Conservation (phyloP, 2,329 filamentous ascomycete species). For the Zelopaecilomyces penicillatus region DNA sequence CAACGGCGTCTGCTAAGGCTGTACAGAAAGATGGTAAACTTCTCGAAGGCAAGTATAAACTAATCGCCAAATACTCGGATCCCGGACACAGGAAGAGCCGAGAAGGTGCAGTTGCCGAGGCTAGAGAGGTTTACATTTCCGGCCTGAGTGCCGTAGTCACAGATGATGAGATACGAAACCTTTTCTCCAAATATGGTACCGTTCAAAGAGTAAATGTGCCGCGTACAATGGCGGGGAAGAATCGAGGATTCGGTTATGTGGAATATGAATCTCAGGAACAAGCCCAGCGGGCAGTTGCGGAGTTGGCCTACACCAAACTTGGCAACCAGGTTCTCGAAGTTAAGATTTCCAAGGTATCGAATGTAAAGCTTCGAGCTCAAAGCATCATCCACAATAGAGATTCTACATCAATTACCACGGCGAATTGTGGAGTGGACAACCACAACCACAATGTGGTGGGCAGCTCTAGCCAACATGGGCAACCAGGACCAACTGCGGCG, state of each 20-base stretch:
- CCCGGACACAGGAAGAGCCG: constrained; percentile 70
- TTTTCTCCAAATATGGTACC: constrained; percentile 68
- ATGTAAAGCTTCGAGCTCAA: constrained; percentile 48
- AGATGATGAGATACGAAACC: constrained; percentile 60
- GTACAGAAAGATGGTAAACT: constrained; percentile 63
- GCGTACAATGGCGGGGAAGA: constrained; percentile 56
- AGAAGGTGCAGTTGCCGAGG: constrained; percentile 74
- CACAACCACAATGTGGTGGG: constrained; percentile 33
- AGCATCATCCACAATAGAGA: constrained; percentile 24
- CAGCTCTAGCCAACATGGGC: constrained; percentile 15
- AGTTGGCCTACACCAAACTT: constrained; percentile 64
- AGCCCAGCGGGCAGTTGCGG: constrained; percentile 55
- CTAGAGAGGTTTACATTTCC: constrained; percentile 73
- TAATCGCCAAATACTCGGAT: constrained; percentile 78
- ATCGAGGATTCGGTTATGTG: constrained; percentile 73
- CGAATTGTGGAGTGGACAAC: constrained; percentile 18
- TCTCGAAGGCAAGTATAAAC: constrained; percentile 58
- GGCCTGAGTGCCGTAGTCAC: constrained; percentile 55
- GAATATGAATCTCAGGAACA: constrained; percentile 65
- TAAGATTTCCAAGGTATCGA: constrained; percentile 47
- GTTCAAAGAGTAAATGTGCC: constrained; percentile 67
- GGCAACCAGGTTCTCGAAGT: constrained; percentile 61
- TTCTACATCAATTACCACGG: constrained; percentile 27
- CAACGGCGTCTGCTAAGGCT: constrained; percentile 60
- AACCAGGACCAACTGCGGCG: constrained; percentile 30